Base-by-base conservation (phyloP, 805 yeast species). In the Yamadazyma laniorum region DNA sequence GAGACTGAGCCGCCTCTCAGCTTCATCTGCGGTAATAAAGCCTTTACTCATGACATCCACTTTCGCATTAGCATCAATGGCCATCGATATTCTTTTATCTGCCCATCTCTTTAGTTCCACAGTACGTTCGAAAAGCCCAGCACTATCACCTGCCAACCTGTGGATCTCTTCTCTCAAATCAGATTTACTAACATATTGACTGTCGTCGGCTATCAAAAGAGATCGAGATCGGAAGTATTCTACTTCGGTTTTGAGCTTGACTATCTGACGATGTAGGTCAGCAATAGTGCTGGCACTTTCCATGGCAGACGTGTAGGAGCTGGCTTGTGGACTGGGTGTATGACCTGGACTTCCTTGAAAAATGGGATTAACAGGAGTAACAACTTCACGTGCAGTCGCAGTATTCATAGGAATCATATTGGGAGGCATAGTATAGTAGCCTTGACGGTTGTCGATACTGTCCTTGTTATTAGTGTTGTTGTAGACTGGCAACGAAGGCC, bases 21-120 rank as follows among this genome's bases (percentile, higher is more conserved):
- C 89, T 51, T 87, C 85, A 12, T 70, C 77, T 9, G 63, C 44
- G 2, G 83, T 63, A 7, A 89, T 47, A 3, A 83, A 48, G 0
- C 89, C 88, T 13, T 67, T 55, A 1, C 75, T 62, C 0, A 88
- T 67, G 7, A 82, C 66, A 49, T 83, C 89, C 3, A 61, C 51
- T 3, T 40, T 34, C 18, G 52, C 44, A 35, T 36, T 31, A 33
- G 52, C 33, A 18, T 47, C 53, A 35, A 49, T 55, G 33, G 65
- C 63, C 37, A 61, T 53, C 25, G 37, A 48, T 7, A 54, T 64
- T 52, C 75, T 65, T 40, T 55, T 56, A 36, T 72, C 74, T 15
- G 81, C 71, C 4, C 61, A 60, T 8, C 56, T 55, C n/a, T 76
- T 70, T 29, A 79, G 61, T 8, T 64, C 61, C 33, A 67, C 63